Percentiles rank a stretch among this genome's conserved stretches.
These are phyloP conservation scores for Microstegium vimineum DNA, from an alignment of 176 grass and related monocot species.

Conservation along the genomic window DNA sequence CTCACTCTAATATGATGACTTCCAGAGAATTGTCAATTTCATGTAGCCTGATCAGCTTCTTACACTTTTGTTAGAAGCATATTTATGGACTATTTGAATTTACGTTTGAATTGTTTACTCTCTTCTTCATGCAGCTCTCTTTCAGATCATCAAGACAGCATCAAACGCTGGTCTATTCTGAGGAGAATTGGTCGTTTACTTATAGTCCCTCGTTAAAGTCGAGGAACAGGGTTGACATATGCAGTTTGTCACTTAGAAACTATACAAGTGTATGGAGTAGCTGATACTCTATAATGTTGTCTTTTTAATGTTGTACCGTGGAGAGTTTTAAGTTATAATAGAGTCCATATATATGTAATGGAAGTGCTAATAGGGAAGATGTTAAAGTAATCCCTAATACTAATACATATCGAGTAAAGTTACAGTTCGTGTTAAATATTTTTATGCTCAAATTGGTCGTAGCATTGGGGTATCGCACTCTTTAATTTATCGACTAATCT, in stretches of 20 bases:
- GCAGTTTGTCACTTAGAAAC: conserved; percentile 21
- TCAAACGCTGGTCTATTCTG: conserved; percentile 45
- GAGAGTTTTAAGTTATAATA: conserved; percentile 22
- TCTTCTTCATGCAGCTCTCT: conserved; percentile 66
- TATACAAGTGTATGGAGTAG: conserved; percentile 19
- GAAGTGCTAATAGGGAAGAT: conserved; percentile 1
- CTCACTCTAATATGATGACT: not conserved
- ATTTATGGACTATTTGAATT: not conserved
- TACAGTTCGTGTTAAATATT: not conserved
- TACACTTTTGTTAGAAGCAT: not conserved
- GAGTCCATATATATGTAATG: conserved; percentile 10
- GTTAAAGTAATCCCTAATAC: not conserved
- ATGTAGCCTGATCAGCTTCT: not conserved
- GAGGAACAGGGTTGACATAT: conserved; percentile 22
- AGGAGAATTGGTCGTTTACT: not conserved
- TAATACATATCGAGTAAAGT: not conserved
- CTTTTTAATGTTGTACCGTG: conserved; percentile 11
- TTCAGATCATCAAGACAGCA: conserved; percentile 96
- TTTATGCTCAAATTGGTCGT: not conserved
- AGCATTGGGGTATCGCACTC: not conserved
- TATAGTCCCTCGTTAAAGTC: not conserved
- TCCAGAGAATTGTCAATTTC: not conserved
- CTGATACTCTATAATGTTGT: conserved; percentile 21
- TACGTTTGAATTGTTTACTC: not conserved
- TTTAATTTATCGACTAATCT: not conserved